A percentile compares a stretch with the other conserved stretches of the same genome.
phyloP scores from a whole-genome alignment of 495 filamentous ascomycete species.

The Immersiella caudata region DNA sequence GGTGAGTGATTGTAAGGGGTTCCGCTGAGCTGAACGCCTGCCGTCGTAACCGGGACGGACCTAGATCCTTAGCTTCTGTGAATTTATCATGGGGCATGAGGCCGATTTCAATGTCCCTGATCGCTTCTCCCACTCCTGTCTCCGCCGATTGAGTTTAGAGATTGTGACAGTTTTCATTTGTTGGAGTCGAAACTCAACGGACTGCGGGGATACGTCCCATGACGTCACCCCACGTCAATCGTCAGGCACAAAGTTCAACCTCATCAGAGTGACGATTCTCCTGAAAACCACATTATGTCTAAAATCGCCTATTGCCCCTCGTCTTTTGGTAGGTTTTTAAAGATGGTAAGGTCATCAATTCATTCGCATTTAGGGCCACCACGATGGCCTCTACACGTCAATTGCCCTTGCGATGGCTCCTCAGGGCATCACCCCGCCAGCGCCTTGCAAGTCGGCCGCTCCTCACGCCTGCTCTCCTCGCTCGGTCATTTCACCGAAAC shows the following conservation, averaged over 20 bases:
- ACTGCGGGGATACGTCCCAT: conserved; percentile 8
- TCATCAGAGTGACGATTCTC: conserved; percentile 8
- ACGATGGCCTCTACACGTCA: conserved; percentile 7
- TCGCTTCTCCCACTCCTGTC: too few relatives aligned
- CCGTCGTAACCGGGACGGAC: too few relatives aligned
- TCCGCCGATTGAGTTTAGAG: not conserved
- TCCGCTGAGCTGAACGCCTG: too few relatives aligned
- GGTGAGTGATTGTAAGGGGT: too few relatives aligned
- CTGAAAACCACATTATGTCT: not conserved
- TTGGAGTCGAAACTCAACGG: not conserved
- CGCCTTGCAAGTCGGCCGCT: not conserved
- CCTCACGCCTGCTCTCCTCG: not conserved
- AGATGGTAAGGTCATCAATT: not conserved
- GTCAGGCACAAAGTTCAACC: not conserved
- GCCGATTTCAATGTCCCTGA: too few relatives aligned
- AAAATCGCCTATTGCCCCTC: not conserved
- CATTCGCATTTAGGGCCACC: not conserved
- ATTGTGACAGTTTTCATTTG: not conserved
- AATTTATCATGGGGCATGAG: too few relatives aligned
- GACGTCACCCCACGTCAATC: conserved; percentile 21
- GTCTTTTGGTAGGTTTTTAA: not conserved
- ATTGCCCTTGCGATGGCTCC: not conserved
- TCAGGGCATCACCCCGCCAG: not conserved
- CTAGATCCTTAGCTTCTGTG: too few relatives aligned
- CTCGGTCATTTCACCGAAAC: conserved; percentile 1